phyloP scores from a whole-genome alignment of 208 protist genomes.

The Lotmaria passim region DNA sequence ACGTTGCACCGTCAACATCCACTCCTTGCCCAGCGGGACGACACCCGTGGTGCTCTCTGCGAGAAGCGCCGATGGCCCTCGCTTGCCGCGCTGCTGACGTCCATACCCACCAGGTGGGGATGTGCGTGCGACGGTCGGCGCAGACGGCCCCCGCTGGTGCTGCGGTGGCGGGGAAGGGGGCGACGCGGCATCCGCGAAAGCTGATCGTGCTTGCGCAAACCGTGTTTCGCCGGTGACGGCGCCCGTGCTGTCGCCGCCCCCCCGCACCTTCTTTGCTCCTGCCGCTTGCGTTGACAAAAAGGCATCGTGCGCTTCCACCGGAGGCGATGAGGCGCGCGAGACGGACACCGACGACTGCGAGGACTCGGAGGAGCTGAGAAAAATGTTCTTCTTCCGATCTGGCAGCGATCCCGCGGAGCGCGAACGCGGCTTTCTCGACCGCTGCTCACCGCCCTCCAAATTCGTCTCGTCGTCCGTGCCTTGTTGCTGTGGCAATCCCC shows the following conservation, averaged over 20 bases:
- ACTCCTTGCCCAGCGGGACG: conserved; percentile 30
- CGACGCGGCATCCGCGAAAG: neutral
- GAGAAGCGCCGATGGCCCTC: neutral
- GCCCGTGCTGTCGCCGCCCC: neutral
- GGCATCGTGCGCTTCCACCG: neutral
- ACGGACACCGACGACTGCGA: neutral
- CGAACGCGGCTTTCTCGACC: neutral
- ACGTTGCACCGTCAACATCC: conserved; percentile 18
- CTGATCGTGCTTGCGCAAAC: neutral
- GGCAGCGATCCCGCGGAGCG: neutral
- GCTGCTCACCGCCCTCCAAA: neutral
- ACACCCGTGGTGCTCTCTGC: neutral
- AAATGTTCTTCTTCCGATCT: conserved; percentile 20
- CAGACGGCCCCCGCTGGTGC: neutral
- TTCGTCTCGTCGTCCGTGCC: neutral
- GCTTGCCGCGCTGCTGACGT: neutral
- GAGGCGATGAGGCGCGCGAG: neutral
- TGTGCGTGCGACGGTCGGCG: neutral
- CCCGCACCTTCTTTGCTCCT: neutral
- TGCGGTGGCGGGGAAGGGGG: neutral
- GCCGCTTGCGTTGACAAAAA: no score
- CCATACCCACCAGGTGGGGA: neutral
- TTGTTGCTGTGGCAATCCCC: neutral
- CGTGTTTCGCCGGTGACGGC: no score
- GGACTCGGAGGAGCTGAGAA: conserved; percentile 32